phyloP scores from a whole-genome alignment of 352 stramenopile genomes.

The Thraustochytrium striatum region DNA sequence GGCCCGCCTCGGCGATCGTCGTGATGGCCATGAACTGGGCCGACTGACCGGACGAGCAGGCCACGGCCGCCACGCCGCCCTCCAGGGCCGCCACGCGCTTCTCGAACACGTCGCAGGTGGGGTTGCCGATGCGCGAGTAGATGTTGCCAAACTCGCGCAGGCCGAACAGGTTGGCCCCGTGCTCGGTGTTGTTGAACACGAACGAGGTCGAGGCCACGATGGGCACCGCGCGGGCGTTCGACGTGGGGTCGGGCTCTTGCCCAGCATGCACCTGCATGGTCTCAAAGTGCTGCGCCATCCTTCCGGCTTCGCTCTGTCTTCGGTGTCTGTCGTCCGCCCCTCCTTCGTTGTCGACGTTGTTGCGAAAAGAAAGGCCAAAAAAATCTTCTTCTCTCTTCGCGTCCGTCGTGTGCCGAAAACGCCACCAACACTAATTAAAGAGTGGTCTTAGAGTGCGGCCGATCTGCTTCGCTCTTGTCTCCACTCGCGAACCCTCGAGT shows the following conservation, averaged over 20 bases:
- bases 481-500: no score
- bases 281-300: constrained; percentile 34
- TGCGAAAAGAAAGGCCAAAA: no score
- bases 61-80: constrained; percentile 76
- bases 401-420: no score
- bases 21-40: constrained; percentile 76
- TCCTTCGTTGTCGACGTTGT: no score
- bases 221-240: constrained; percentile 70
- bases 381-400: no score
- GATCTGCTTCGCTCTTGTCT: no score
- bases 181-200: constrained; percentile 67
- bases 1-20: constrained; percentile 76
- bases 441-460: no score
- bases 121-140: constrained; percentile 86
- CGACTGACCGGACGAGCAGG: constrained; percentile 78
- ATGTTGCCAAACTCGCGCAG: constrained; percentile 83
- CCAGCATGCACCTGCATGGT: constrained; percentile 66
- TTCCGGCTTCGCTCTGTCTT: not conserved
- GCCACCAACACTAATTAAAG: no score
- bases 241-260: constrained; percentile 67
- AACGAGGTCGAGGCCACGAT: constrained; percentile 76
- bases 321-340: not conserved
- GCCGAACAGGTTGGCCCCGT: constrained; percentile 66
- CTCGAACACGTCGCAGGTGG: constrained; percentile 89
- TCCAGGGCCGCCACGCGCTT: constrained; percentile 82